Evolutionary conservation across 225 moss, liverwort and hornwort species (phyloP), one percentile per base, ranked within the genome.

Genomic region (Climacium dendroides): DNA sequence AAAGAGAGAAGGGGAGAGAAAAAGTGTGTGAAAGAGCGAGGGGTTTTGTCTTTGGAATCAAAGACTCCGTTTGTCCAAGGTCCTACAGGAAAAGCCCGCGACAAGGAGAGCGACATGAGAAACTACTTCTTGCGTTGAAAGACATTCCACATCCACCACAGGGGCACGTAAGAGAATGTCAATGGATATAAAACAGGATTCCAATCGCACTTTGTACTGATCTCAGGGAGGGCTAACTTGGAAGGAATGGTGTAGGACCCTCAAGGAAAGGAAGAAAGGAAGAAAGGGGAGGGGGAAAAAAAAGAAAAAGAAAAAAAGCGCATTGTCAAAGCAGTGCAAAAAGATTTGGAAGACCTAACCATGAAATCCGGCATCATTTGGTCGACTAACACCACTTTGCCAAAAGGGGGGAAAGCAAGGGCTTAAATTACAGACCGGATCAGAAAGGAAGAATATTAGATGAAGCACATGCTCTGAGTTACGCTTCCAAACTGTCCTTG

Each of bases 241-340:
- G 47, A 69, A 59, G 41, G 75, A 50, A 34, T 50, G 74, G 47
- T 29, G 63, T 39, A 47, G 58, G 78, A 62, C 62, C 76, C 35
- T 57, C 66, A 1, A 8, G 15, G 24, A 19, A 11, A 48, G 10
- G 9, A 45, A 45, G 45, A 35, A 35, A 20, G 34, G 65, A 5
- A 8, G 1, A 5, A 15, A 14, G 19, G 32, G 30, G 7, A 25
- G 8, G 1, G 7, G 25, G 0, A 6, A 2, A 17, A 16, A 10
- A 19, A 22, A 66, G 5, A 30, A 34, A 41, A 73, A 45, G n/a
- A 45, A 45, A 45, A 45, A 45, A 45, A 45, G 45, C 45, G 76
- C 45, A 30, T 85, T 81, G 45, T 82, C 70, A 85, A 90, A 88
- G 84, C 48, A 62, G 12, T 26, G 43, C 37, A 55, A 71, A 88